Base-by-base conservation (phyloP, 208 protist species). In the Leishmania tropica region DNA sequence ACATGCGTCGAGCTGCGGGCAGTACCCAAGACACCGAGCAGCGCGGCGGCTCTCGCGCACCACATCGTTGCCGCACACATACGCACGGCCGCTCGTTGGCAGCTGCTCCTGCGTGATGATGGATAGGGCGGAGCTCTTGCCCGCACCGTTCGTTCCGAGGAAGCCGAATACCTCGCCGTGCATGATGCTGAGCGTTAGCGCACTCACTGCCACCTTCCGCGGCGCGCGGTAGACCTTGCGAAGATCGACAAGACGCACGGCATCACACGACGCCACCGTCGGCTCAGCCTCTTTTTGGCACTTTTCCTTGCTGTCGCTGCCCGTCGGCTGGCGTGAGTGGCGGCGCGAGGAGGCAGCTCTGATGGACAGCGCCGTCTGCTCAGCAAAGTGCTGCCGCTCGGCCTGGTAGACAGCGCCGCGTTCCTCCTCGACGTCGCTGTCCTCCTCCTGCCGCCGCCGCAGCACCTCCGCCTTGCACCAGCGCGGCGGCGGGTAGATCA, bases 1-100 rank as follows among this genome's bases (percentile, higher is more conserved):
- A n/a, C 97, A 87, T 48, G 98, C 91, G 83, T 99, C 98, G 83
- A 98, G 98, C 86, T 99, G 98, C 37, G 97, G 97, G 88, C 98
- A 99, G 72, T 99, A 97, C 65, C 98, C 98, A 65, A 99, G 93
- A 47, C 64, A 92, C n/a, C 47, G 88, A 17, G 92, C 75, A 24
- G 90, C 90, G 15, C 79, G 79, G 8, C 70, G 31, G 42, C 86
- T 85, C 28, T 95, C 72, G 3, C 83, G 65, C 35, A 91, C 82
- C 62, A 92, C 87, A 76, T 95, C 88, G 47, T 91, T 78, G 48
- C 88, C 88, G 54, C 87, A 87, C 21, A 96, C 84, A 71, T 80
- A 87, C 10, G 88, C 93, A 28, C 81, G 75, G 7, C 95, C 95
- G 80, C 83, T 85, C 17, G 94, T 96, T 24, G 93, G 88, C 35